phyloP scores from a whole-genome alignment of 1,284 basidiomycete species.

The Marasmius oreades region DNA sequence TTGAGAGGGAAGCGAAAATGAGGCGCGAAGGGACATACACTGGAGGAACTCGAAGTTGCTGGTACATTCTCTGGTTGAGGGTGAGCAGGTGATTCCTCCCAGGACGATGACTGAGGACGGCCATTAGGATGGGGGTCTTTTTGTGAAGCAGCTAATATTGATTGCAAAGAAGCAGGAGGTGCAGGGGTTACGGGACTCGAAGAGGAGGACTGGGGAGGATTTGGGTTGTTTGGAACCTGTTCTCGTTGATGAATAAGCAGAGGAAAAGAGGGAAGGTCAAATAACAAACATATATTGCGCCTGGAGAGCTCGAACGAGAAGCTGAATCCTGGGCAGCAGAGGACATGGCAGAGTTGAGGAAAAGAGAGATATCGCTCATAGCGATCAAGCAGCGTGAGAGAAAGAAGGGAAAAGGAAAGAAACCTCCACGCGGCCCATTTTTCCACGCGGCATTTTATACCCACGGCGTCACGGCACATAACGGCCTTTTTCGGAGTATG shows the following conservation, averaged over 20 bases:
- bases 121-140: conserved; percentile 37
- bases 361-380: conserved; percentile 1
- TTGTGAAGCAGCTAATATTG: conserved; percentile 52
- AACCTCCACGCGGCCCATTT: neutral
- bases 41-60: conserved; percentile 15
- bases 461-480: neutral
- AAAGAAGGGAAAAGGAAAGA: neutral
- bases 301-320: neutral
- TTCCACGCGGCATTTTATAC: neutral
- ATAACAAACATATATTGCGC: conserved; percentile 3
- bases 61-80: conserved; percentile 21
- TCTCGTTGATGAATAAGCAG: neutral
- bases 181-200: conserved; percentile 23
- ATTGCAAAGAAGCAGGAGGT: conserved; percentile 55
- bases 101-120: conserved; percentile 34
- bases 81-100: conserved; percentile 23
- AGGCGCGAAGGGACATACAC: conserved; percentile 24
- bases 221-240: conserved; percentile 2
- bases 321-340: neutral
- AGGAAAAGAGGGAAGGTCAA: neutral
- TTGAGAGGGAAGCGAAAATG: conserved; percentile 6
- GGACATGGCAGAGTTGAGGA: conserved; percentile 1
- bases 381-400: conserved; percentile 2
- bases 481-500: neutral
- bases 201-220: neutral